A percentile compares a stretch with the other conserved stretches of the same genome.
phyloP scores from a whole-genome alignment of 1,139 yeast species.

The Hansenula lynferdii region DNA sequence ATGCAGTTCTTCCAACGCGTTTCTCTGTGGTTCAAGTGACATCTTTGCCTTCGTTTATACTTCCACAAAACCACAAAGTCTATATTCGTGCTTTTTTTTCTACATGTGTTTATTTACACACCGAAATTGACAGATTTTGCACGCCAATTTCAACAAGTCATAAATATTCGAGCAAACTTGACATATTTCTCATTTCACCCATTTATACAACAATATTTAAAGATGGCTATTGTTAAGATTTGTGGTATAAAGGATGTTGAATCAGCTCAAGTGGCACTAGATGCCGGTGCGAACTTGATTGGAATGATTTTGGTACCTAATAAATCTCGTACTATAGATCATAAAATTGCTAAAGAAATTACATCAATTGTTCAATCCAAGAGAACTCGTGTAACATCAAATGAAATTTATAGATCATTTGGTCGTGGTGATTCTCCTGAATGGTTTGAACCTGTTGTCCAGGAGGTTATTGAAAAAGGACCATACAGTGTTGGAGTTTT shows the following conservation, averaged over 20 bases:
- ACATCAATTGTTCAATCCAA: conserved; percentile 31
- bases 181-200: too few species aligned
- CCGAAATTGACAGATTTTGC: background rate
- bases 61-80: background rate
- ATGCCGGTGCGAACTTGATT: conserved; percentile 65
- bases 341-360: conserved; percentile 49
- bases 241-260: conserved; percentile 73
- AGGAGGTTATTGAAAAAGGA: conserved; percentile 40
- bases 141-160: too few species aligned
- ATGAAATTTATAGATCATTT: conserved; percentile 9
- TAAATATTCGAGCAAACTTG: too few species aligned
- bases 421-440: conserved; percentile 1
- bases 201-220: too few species aligned
- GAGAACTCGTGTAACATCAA: conserved; percentile 15
- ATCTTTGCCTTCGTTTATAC: conserved; percentile 3
- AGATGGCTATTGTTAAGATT: conserved; percentile 48
- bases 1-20: conserved; percentile 47
- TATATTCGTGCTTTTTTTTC: background rate
- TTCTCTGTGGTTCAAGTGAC: conserved; percentile 33
- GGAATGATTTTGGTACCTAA: conserved; percentile 89
- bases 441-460: conserved; percentile 10
- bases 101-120: background rate
- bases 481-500: conserved; percentile 89
- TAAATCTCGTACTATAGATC: conserved; percentile 64
- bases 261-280: conserved; percentile 67